These are phyloP conservation scores for Backusella circina DNA, from an alignment of 192 early-diverging fungal species.

Conservation along the genomic window DNA sequence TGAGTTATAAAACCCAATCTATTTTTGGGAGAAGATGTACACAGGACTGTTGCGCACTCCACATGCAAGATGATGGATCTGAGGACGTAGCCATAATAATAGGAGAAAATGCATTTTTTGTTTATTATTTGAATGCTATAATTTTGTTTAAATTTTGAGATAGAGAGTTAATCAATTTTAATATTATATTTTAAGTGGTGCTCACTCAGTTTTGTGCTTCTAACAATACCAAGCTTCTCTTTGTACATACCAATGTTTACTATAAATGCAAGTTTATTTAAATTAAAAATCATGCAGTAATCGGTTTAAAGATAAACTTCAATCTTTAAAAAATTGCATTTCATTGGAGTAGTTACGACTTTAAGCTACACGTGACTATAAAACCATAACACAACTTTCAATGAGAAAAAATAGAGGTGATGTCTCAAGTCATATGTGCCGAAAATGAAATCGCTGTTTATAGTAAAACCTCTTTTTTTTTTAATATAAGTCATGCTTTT, in stretches of 20 bases:
- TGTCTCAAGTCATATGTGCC: background rate
- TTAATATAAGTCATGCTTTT: constrained; percentile 3
- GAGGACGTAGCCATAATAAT: background rate
- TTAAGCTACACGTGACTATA: background rate
- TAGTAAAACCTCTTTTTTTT: background rate
- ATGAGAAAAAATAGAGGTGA: background rate
- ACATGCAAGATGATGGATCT: background rate
- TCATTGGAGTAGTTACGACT: background rate
- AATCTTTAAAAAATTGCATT: background rate
- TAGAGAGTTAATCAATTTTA: too few species aligned
- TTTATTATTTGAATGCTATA: too few species aligned
- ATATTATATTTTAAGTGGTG: too few species aligned
- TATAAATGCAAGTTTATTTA: background rate
- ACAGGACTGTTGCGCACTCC: background rate
- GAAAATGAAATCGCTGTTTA: background rate
- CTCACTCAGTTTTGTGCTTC: background rate
- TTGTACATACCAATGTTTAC: background rate
- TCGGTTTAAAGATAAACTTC: background rate
- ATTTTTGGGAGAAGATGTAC: background rate
- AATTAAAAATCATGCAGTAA: background rate
- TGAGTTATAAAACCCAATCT: background rate
- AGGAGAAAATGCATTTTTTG: background rate
- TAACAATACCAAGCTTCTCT: background rate
- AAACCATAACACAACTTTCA: background rate
- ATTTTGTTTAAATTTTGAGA: too few species aligned